These are phyloP conservation scores for Cajanus cajan DNA, from an alignment of 306 rosid genomes.

Conservation along the genomic window DNA sequence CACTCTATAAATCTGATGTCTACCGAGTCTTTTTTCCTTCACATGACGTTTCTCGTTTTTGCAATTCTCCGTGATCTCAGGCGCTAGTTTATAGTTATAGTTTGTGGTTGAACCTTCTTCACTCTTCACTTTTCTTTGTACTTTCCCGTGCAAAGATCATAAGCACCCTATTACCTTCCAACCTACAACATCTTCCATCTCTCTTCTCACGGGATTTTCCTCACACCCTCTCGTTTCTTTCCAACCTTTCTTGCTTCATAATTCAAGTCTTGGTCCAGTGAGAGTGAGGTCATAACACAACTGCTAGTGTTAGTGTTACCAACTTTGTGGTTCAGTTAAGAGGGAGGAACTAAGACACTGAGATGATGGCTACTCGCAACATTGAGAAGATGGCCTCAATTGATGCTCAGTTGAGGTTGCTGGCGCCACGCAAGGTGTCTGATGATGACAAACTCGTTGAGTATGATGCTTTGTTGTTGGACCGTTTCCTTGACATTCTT, in stretches of 20 bases:
- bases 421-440: slow-evolving; percentile 90
- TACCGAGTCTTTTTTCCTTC: not conserved
- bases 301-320: not conserved
- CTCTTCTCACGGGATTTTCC: slow-evolving; percentile 37
- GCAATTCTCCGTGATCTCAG: slow-evolving; percentile 25
- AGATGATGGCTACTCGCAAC: slow-evolving; percentile 54
- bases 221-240: not conserved
- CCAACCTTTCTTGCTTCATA: not conserved
- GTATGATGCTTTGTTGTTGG: slow-evolving; percentile 89
- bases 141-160: slow-evolving; percentile 39
- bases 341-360: not conserved
- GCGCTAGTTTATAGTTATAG: not conserved
- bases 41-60: not conserved
- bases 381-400: slow-evolving; percentile 97
- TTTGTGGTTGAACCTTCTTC: not conserved
- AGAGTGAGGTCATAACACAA: not conserved
- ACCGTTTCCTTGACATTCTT: slow-evolving; percentile 95
- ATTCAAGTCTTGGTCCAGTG: not conserved
- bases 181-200: slow-evolving; percentile 15
- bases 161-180: slow-evolving; percentile 12
- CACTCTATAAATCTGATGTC: not conserved
- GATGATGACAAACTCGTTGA: slow-evolving; percentile 97
- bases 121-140: slow-evolving; percentile 21
- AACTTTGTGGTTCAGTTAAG: not conserved
- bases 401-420: slow-evolving; percentile 86